Evolutionary conservation across 2,329 filamentous ascomycete species (phyloP).

Genomic region (Penicillium sp.): DNA sequence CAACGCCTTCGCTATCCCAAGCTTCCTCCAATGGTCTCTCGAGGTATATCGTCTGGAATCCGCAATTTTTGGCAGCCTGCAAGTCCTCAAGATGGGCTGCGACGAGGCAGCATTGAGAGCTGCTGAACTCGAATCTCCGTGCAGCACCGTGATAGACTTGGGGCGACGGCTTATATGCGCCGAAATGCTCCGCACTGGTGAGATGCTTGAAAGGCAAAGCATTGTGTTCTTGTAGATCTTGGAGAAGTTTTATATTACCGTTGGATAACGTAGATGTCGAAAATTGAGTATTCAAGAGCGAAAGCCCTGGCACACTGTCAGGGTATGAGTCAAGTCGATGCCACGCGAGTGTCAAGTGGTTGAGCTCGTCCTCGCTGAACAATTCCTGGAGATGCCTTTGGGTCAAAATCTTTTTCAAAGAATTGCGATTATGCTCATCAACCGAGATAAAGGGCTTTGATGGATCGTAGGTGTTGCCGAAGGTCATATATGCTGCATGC

Average conservation of each 20-base stretch:
- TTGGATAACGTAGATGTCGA: conserved; percentile 71
- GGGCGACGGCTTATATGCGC: conserved; percentile 71
- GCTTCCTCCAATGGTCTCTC: conserved; percentile 68
- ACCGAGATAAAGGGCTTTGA: conserved; percentile 23
- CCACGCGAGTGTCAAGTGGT: conserved; percentile 63
- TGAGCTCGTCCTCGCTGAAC: conserved; percentile 21
- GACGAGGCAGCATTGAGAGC: conserved; percentile 70
- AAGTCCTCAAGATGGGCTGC: conserved; percentile 73
- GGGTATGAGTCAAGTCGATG: conserved; percentile 71
- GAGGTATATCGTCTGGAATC: conserved; percentile 71
- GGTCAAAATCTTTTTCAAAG: conserved; percentile 14
- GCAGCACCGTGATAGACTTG: conserved; percentile 69
- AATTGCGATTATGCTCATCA: conserved; percentile 22
- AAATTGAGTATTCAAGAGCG: conserved; percentile 57
- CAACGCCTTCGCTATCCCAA: conserved; percentile 56
- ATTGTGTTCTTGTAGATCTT: conserved; percentile 63
- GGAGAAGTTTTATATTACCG: conserved; percentile 66
- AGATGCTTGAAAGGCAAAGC: conserved; percentile 63
- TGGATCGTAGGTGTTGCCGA: conserved; percentile 19
- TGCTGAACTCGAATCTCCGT: conserved; percentile 57
- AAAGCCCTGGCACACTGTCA: conserved; percentile 61
- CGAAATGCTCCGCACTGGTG: conserved; percentile 69
- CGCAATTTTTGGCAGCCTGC: conserved; percentile 63
- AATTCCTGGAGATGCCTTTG: conserved; percentile 13
- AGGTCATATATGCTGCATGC: conserved; percentile 24